A percentile compares a stretch with the other conserved stretches of the same genome.
These are phyloP conservation scores for Lasiosphaeriaceae sp. DNA, from an alignment of 495 filamentous ascomycete species.

Conservation along the genomic window DNA sequence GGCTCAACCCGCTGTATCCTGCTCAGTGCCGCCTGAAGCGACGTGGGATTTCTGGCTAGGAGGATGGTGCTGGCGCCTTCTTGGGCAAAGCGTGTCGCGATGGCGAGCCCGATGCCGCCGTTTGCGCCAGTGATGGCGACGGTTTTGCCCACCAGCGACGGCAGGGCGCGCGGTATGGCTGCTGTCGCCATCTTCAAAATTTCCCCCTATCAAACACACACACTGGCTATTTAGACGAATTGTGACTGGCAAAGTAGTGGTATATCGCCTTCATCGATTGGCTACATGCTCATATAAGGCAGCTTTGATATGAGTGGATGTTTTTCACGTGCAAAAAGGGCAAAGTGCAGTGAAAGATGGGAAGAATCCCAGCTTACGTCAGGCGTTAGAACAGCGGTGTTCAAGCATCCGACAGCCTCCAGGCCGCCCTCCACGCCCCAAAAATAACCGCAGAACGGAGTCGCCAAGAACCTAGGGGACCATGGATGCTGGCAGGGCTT, in stretches of 20 bases:
- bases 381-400: constrained; percentile 1
- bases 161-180: constrained; percentile 1
- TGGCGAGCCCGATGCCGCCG: constrained; percentile 44
- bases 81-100: constrained; percentile 62
- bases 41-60: constrained; percentile 42
- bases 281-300: too few relatives aligned
- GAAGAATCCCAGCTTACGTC: not conserved
- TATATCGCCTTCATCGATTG: too few relatives aligned
- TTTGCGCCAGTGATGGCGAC: constrained; percentile 38
- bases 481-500: too few relatives aligned
- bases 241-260: too few relatives aligned
- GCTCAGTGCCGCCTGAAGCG: constrained; percentile 32
- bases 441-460: too few relatives aligned
- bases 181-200: not conserved
- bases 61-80: constrained; percentile 59
- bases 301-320: too few relatives aligned
- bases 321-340: too few relatives aligned
- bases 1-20: not conserved
- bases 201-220: too few relatives aligned
- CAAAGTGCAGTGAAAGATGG: not conserved
- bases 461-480: too few relatives aligned
- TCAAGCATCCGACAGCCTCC: not conserved
- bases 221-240: too few relatives aligned
- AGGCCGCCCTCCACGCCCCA: too few relatives aligned
- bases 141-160: constrained; percentile 29